phyloP scores from a whole-genome alignment of 257 asterid species.

The Fraxinus cuspidata region DNA sequence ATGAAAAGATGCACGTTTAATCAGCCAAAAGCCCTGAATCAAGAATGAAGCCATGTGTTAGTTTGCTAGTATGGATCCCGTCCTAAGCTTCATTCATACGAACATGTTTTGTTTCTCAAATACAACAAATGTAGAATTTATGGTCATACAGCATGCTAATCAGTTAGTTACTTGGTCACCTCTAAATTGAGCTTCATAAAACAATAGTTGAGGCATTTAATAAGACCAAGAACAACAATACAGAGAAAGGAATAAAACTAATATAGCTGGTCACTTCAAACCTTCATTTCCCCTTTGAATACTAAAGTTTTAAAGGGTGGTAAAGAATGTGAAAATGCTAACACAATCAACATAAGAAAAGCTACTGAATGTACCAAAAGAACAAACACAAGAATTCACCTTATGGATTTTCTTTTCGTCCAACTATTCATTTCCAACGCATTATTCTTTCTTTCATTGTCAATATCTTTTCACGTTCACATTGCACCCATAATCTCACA shows the following conservation, averaged over 20 bases:
- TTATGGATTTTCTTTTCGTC: neutral
- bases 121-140: neutral
- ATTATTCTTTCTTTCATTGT: neutral
- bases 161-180: neutral
- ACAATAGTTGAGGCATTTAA: neutral
- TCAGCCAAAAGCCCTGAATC: conserved; percentile 34
- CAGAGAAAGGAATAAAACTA: neutral
- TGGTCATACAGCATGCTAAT: neutral
- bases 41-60: conserved; percentile 23
- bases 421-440: neutral
- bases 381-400: neutral
- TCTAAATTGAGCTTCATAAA: conserved; percentile 3
- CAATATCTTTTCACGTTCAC: neutral
- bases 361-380: conserved; percentile 1
- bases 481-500: neutral
- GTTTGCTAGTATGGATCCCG: neutral
- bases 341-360: neutral
- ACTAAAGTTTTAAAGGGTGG: neutral
- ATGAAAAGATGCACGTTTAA: conserved; percentile 20
- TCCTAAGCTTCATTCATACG: conserved; percentile 1
- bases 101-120: neutral
- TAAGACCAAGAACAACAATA: neutral
- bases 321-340: neutral
- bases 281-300: neutral
- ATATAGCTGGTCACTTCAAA: neutral